Conservation (phyloP, 2,329 filamentous ascomycete genomes). For the Diaporthe helianthi region DNA sequence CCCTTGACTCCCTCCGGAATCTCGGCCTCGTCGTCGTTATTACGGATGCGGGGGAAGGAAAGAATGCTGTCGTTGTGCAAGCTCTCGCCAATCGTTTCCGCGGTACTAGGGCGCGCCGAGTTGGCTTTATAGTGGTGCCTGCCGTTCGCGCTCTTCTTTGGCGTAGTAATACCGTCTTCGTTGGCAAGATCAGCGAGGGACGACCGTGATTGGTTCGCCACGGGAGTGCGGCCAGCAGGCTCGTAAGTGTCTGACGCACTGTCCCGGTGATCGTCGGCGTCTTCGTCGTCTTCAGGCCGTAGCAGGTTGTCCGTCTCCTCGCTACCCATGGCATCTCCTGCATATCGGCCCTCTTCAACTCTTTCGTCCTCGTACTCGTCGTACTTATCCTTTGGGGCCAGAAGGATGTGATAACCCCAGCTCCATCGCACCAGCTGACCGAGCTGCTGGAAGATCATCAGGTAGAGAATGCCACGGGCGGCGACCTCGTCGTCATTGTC, state of each 20-base stretch:
- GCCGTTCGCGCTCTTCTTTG: constrained; percentile 44
- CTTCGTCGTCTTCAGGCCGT: constrained; percentile 52
- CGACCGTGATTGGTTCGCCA: constrained; percentile 56
- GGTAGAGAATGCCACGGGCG: constrained; percentile 90
- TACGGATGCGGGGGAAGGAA: constrained; percentile 66
- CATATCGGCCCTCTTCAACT: constrained; percentile 66
- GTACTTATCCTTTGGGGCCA: constrained; percentile 83
- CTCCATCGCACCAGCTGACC: constrained; percentile 96
- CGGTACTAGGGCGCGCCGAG: constrained; percentile 31
- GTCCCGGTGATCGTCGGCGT: constrained; percentile 45
- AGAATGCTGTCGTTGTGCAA: constrained; percentile 59
- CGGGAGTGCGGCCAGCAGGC: constrained; percentile 63
- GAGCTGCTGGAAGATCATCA: constrained; percentile 96
- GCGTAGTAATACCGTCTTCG: constrained; percentile 25
- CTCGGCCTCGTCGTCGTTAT: constrained; percentile 49
- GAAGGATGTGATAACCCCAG: constrained; percentile 93
- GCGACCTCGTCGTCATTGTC: constrained; percentile 96
- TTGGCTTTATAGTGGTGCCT: constrained; percentile 40
- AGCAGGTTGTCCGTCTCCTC: constrained; percentile 56
- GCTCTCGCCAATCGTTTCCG: constrained; percentile 33
- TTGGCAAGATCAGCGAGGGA: constrained; percentile 46
- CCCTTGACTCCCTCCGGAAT: constrained; percentile 51
- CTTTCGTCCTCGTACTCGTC: constrained; percentile 65
- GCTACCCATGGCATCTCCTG: constrained; percentile 51
- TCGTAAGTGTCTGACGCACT: constrained; percentile 56